Conservation (phyloP, 371 early-diverging fungal genomes). For the Mortierella sp. region DNA sequence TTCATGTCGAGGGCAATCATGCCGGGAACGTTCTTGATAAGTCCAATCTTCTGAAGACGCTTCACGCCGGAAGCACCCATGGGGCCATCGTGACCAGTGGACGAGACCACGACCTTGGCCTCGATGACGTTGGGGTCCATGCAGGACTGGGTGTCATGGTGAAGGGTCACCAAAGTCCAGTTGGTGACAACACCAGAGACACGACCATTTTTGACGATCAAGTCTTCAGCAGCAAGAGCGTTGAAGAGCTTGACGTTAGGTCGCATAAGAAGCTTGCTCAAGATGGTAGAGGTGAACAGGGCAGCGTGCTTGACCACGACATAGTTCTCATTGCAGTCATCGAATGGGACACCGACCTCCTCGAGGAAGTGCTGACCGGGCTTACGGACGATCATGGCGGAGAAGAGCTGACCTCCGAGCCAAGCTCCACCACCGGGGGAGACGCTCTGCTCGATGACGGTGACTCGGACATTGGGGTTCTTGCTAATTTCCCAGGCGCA, state of each 20-base stretch:
- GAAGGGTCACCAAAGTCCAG: conserved; percentile 78
- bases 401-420: conserved; percentile 82
- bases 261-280: conserved; percentile 72
- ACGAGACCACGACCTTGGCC: conserved; percentile 77
- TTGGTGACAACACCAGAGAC: conserved; percentile 73
- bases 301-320: conserved; percentile 81
- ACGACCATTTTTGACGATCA: conserved; percentile 72
- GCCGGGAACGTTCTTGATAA: conserved; percentile 68
- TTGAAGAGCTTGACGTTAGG: conserved; percentile 84
- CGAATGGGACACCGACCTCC: conserved; percentile 75
- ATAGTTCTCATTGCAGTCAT: conserved; percentile 77
- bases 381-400: conserved; percentile 76
- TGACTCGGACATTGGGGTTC: conserved; percentile 72
- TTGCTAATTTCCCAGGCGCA: conserved; percentile 78
- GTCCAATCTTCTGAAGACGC: conserved; percentile 71
- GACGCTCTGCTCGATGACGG: conserved; percentile 74
- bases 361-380: conserved; percentile 74
- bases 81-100: conserved; percentile 80
- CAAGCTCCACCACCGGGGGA: conserved; percentile 81
- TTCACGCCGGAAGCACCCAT: conserved; percentile 80
- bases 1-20: conserved; percentile 82
- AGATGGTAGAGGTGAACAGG: conserved; percentile 79
- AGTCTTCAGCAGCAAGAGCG: conserved; percentile 79
- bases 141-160: conserved; percentile 79
- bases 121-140: conserved; percentile 83